Percentiles rank a stretch among this genome's conserved stretches.
These are phyloP conservation scores for Arthrinium phaeospermum DNA, from an alignment of 2,329 filamentous ascomycete genomes.

Conservation along the genomic window DNA sequence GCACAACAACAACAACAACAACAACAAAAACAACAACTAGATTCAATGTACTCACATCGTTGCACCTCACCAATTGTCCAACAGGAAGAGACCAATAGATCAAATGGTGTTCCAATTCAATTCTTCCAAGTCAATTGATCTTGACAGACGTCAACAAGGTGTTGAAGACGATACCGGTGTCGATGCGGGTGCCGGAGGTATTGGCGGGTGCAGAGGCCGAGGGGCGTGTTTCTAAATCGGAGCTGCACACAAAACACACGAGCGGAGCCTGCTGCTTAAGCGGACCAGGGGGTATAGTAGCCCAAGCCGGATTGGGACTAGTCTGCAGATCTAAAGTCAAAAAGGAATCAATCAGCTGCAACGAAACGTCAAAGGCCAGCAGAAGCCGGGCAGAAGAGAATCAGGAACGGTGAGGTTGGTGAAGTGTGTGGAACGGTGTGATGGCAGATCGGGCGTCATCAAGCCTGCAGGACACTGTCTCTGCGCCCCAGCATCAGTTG, in stretches of 20 bases:
- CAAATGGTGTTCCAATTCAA: neutral
- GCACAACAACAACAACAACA: neutral
- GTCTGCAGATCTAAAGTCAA: conserved; percentile 22
- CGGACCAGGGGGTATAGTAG: neutral
- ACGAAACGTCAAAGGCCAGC: conserved; percentile 9
- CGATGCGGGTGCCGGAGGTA: neutral
- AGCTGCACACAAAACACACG: conserved; percentile 6
- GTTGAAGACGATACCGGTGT: neutral
- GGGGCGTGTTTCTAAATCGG: conserved; percentile 5
- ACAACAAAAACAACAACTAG: neutral
- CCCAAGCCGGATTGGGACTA: conserved; percentile 21
- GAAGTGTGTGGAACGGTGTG: conserved; percentile 20
- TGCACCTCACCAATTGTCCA: neutral
- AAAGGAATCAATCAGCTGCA: conserved; percentile 24
- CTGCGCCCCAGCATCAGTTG: neutral
- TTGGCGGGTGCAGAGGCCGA: neutral
- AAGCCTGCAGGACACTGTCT: neutral
- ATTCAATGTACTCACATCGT: neutral
- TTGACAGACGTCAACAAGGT: neutral
- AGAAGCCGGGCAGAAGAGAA: conserved; percentile 3
- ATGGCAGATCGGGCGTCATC: neutral
- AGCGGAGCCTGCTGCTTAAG: conserved; percentile 7
- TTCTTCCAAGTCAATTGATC: neutral
- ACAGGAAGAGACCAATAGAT: neutral
- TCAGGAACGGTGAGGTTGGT: conserved; percentile 16